Base-by-base conservation (phyloP, 495 filamentous ascomycete species). In the Hypoxylon intermedium region DNA sequence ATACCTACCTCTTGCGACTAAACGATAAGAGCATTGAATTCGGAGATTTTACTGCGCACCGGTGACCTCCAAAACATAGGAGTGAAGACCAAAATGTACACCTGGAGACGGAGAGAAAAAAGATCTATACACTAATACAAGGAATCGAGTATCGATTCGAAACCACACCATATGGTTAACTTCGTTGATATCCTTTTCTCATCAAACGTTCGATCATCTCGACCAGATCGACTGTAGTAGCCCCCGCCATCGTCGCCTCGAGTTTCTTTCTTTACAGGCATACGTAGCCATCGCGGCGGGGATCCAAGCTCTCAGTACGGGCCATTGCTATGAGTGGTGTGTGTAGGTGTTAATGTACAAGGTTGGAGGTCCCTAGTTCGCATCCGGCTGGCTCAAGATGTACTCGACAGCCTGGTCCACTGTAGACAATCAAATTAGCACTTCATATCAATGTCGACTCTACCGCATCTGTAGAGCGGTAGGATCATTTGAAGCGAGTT, bases 381-480 rank as follows among this genome's bases (percentile, higher is more conserved):
- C 93, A 82, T 97, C 93, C 70, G 93, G 93, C 82, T 98, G 93
- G 70, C 87, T 86, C 70, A 92, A 74, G 80, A 98, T 97, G 82
- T 98, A 98, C 73, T 91, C 85, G 58, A 97, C 92, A 49, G 93
- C 93, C 83, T 97, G 88, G 72, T 95, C 90, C 62, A 98, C 93
- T 97, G 68, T 77, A 26, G 75, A 63, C 24, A 26, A 2, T 5
- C 15, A 12, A 21, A 43, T 53, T 46, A 71, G 72, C 38, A 69
- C 61, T 46, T 28, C 24, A 12, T n/a, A 7, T 46, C 9, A 19
- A 50, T 18, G n/a, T 2, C n/a, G 15, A 5, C 44, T 16, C 23
- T 13, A 15, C 21, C 6, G 15, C 11, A 3, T 6, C 9, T 42
- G 31, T 5, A 28, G 41, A 9, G 12, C 31, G 38, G 28, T n/a